Base-by-base conservation (phyloP, 139 green algal genomes). In the Micractinium sp. region DNA sequence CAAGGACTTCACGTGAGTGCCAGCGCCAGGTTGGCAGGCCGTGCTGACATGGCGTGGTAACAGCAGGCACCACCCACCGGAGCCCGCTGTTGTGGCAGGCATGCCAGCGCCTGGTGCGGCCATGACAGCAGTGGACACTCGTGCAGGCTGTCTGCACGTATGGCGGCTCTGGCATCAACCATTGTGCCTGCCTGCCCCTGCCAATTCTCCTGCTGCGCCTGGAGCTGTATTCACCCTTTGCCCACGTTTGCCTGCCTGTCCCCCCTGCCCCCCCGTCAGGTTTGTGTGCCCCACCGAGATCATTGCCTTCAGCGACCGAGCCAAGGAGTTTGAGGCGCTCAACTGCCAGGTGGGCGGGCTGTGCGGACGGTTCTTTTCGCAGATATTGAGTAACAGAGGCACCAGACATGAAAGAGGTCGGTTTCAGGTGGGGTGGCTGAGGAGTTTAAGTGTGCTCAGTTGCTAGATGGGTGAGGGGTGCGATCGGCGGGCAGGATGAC, bases 261-360 rank as follows among this genome's bases (percentile, higher is more conserved):
- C 33, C 33, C 33, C 9, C 33, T 75, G 1, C 74, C 74, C 3
- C 33, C 35, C 74, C 33, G 3, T 15, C 83, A 87, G 66, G 36
- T 95, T 91, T 92, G 91, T 94, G 19, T 94, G 89, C 87, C 93
- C 91, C n/a, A 97, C 95, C 0, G 96, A 98, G 91, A 98, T 98
- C 90, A 98, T 98, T 78, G 96, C 96, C 63, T 98, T 98, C 88
- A 93, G 79, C 33, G 96, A 98, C 85, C 87, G 95, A 4, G 94
- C 94, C 80, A 95, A 97, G 91, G 95, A 98, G 92, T 98, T 98
- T 90, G 93, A 96, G 77, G 92, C 92, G 2, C 90, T 96, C 39
- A 95, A 96, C 87, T 95, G 91, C 87, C 94, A 97, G 91, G 93
- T 93, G 73, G n/a, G 23, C 14, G 36, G 15, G 81, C 16, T 22